Evolutionary conservation across 2,329 filamentous ascomycete species (phyloP).

Genomic region (Paecilomyces dactylethromorphus): DNA sequence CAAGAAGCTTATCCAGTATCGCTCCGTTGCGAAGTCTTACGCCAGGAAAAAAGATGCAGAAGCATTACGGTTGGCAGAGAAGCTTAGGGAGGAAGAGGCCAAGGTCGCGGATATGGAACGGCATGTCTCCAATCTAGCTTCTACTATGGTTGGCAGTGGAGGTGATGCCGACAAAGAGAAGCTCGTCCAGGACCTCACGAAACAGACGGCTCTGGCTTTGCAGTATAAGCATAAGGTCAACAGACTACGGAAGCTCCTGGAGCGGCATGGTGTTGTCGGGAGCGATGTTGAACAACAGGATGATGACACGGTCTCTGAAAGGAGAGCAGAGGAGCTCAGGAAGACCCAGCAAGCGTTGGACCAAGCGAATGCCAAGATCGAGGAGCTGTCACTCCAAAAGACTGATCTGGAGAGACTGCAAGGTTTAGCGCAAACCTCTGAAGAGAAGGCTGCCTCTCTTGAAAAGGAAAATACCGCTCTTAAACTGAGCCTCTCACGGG

Average conservation of each 20-base stretch:
- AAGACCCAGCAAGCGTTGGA: constrained; percentile 29
- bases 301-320: constrained; percentile 9
- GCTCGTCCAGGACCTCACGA: constrained; percentile 35
- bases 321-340: constrained; percentile 18
- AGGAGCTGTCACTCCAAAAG: constrained; percentile 24
- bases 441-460: constrained; percentile 34
- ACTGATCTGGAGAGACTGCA: constrained; percentile 28
- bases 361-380: constrained; percentile 26
- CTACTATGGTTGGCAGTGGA: constrained; percentile 28
- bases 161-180: constrained; percentile 30
- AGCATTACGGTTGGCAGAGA: constrained; percentile 45
- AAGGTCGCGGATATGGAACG: constrained; percentile 39
- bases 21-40: constrained; percentile 53
- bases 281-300: constrained; percentile 18
- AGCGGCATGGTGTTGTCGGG: constrained; percentile 33
- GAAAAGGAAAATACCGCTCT: constrained; percentile 35
- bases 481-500: constrained; percentile 32
- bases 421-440: constrained; percentile 29
- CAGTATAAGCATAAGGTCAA: constrained; percentile 39
- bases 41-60: constrained; percentile 55
- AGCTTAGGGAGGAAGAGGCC: constrained; percentile 45
- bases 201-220: constrained; percentile 38
- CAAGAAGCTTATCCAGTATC: constrained; percentile 55
- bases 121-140: constrained; percentile 35
- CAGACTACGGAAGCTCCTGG: constrained; percentile 28